Evolutionary conservation across 139 green algal species (phyloP), one percentile per base, ranked within the genome.

Genomic region (Coccomyxa sp.): DNA sequence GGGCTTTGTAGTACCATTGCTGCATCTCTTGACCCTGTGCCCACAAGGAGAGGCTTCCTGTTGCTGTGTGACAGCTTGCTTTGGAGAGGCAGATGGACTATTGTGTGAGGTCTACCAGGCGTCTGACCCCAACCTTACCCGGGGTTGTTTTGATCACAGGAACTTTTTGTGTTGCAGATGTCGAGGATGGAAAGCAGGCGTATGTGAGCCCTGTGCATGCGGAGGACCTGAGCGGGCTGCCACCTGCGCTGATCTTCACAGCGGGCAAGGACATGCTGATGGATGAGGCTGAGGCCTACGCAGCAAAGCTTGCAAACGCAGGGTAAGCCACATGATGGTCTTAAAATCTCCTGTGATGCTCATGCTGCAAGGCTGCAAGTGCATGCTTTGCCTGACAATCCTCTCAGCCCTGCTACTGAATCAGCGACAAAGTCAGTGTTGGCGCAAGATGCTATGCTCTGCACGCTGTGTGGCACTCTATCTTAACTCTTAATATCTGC

Each of bases 231-330:
- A 70, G 40, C 40, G 64, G 64, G 16, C 64, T 78, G 74, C 74
- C 74, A 24, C 74, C 74, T 70, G 74, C 74, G 34, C 68, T 70
- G 38, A 29, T 78, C 33, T 29, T 78, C 31, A 78, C 74, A 71
- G 74, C 74, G 8, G 39, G 35, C 8, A 55, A 78, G 35, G 74
- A 78, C 7, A 40, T 55, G 14, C 44, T 78, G 33, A 38, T 40
- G 54, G 74, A 78, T 50, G 74, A 78, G 54, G 74, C 40, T 14
- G 37, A 78, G 74, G 8, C 39, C 10, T 78, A 78, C 70, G 74
- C 40, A 22, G 74, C 50, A 31, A 64, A 7, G 27, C 50, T 64
- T 64, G 1, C 27, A 64, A 22, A 64, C 50, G 50, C 50, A 3
- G 50, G 50, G 50, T 64, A n/a, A n/a, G 50, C 50, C 18, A 64